A percentile compares a stretch with the other conserved stretches of the same genome.
These are phyloP conservation scores for Colletotrichum viniferum DNA, from an alignment of 2,329 filamentous ascomycete genomes.

Conservation along the genomic window DNA sequence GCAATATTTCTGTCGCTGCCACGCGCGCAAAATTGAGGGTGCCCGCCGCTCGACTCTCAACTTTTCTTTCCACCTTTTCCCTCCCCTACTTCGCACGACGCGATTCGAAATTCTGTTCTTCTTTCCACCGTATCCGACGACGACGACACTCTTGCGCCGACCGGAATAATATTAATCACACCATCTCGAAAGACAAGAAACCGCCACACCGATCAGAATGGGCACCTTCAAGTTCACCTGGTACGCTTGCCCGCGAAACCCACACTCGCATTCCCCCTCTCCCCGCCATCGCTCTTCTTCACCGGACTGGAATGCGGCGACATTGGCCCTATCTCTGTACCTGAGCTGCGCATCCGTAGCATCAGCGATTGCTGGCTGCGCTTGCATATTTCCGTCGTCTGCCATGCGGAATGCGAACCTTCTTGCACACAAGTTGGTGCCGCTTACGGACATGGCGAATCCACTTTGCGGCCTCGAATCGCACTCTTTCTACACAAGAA, in stretches of 20 bases:
- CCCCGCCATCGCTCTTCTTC: background rate
- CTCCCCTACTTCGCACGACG: background rate
- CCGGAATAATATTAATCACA: conserved; percentile 3
- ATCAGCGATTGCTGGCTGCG: background rate
- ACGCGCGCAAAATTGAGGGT: conserved; percentile 15
- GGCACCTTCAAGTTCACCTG: conserved; percentile 24
- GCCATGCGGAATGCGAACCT: conserved; percentile 1
- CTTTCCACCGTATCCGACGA: background rate
- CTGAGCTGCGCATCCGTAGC: background rate
- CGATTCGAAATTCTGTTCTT: background rate
- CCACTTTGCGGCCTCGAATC: background rate
- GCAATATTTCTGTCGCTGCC: background rate
- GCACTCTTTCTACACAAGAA: background rate
- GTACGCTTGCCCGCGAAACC: conserved; percentile 6
- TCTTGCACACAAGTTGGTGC: background rate
- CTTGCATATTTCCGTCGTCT: conserved; percentile 3
- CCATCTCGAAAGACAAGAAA: background rate
- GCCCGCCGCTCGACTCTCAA: background rate
- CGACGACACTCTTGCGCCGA: background rate
- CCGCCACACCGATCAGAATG: conserved; percentile 1
- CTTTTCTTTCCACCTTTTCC: conserved; percentile 2
- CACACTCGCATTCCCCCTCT: background rate
- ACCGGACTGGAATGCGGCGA: conserved; percentile 1
- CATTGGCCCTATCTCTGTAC: background rate
- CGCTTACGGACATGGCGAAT: background rate